Evolutionary conservation across 2,329 filamentous ascomycete species (phyloP), one percentile per base, ranked within the genome.

Genomic region (Arthroderma uncinatum): DNA sequence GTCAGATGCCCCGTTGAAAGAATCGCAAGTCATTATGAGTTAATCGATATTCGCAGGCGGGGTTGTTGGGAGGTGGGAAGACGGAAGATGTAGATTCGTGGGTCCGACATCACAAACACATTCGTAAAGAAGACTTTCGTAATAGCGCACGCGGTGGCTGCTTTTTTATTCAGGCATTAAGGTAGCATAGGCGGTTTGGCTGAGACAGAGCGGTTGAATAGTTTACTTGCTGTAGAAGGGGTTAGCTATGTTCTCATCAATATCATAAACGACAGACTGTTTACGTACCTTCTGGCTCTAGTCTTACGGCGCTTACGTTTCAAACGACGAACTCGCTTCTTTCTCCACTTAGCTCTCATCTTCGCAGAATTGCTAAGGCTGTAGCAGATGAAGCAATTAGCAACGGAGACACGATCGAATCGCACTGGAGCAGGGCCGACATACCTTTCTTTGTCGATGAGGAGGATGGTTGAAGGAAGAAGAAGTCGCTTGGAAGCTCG

Each of bases 251-350:
- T 19, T 55, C 36, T 33, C 8, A 48, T 56, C 42, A 34, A 25
- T 39, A 54, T 30, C n/a, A 5, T 34, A 8, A 23, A 21, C 2
- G 33, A n/a, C n/a, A 14, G 8, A 10, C 7, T 39, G 25, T 12
- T 19, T 10, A 55, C 12, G 50, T 34, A 97, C 93, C 85, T 91
- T 81, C 93, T 82, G 72, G 92, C 93, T 77, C 93, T 85, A 81
- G 93, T 95, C 92, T 98, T 98, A 90, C 93, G 94, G 82, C 93
- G 90, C 91, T 98, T 98, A 76, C 91, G 87, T 87, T 97, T 97
- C 78, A 98, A 89, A 79, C 93, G 86, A 73, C 93, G 84, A 80
- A 95, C 91, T 78, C 93, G 85, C 92, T 98, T 98, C 88, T 98
- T 98, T 84, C 92, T 93, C 93, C 93, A 97, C 84, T 97, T 97